Evolutionary conservation across 2,329 filamentous ascomycete species (phyloP).

Genomic region (Westerdykella aurantiaca): DNA sequence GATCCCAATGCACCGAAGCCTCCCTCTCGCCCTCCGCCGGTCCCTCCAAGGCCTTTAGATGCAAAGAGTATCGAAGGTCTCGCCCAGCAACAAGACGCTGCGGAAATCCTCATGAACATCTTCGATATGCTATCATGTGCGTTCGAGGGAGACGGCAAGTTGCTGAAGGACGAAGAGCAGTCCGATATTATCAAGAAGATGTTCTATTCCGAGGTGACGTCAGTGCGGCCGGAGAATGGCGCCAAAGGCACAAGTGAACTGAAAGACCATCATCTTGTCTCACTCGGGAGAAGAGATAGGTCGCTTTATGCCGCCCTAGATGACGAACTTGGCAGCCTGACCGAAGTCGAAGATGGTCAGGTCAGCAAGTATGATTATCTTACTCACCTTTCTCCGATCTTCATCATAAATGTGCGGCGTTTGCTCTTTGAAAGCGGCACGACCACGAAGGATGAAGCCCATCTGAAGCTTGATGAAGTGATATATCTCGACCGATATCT

Average conservation of each 20-base stretch:
- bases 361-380: conserved; percentile 30
- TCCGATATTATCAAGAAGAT: conserved; percentile 64
- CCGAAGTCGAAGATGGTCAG: conserved; percentile 52
- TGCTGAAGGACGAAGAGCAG: conserved; percentile 66
- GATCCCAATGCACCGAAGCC: conserved; percentile 18
- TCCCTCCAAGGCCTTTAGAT: conserved; percentile 50
- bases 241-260: conserved; percentile 48
- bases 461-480: conserved; percentile 71
- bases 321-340: conserved; percentile 68
- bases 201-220: conserved; percentile 43
- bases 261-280: conserved; percentile 59
- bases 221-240: conserved; percentile 27
- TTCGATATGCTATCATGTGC: conserved; percentile 87
- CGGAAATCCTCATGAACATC: conserved; percentile 90
- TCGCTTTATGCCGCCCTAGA: conserved; percentile 82
- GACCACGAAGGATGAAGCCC: conserved; percentile 49
- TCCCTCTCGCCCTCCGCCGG: conserved; percentile 50
- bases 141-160: conserved; percentile 61
- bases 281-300: conserved; percentile 52
- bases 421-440: conserved; percentile 60
- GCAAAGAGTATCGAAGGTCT: conserved; percentile 51
- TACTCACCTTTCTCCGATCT: conserved; percentile 69
- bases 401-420: conserved; percentile 86
- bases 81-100: conserved; percentile 81
- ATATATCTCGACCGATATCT: conserved; percentile 84